phyloP scores from a whole-genome alignment of 1,139 yeast species.

The Lodderomyces orthopsilosis region DNA sequence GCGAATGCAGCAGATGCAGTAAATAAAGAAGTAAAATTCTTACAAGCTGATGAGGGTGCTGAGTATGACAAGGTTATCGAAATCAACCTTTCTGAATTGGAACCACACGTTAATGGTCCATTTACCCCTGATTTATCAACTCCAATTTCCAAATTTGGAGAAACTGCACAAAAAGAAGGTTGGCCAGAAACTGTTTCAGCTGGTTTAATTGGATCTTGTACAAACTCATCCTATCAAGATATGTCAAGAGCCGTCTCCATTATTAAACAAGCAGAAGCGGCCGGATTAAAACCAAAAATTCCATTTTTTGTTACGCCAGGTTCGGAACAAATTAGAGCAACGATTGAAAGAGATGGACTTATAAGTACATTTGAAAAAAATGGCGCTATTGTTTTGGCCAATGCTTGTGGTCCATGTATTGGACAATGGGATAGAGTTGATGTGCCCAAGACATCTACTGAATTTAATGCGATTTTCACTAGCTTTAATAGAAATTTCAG shows the following conservation, averaged over 20 bases:
- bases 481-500: conserved; percentile 96
- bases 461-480: conserved; percentile 81
- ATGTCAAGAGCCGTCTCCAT: conserved; percentile 93
- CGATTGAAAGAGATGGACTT: conserved; percentile 92
- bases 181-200: conserved; percentile 86
- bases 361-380: conserved; percentile 73
- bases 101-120: conserved; percentile 92
- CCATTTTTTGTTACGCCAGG: conserved; percentile 97
- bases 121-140: conserved; percentile 94
- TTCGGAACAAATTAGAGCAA: conserved; percentile 97
- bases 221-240: conserved; percentile 96
- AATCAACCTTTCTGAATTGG: conserved; percentile 69
- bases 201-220: conserved; percentile 96
- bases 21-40: conserved; percentile 55
- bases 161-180: conserved; percentile 58
- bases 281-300: conserved; percentile 86
- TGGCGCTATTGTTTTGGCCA: conserved; percentile 90
- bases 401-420: conserved; percentile 99
- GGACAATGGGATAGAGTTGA: conserved; percentile 95
- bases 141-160: conserved; percentile 70
- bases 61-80: conserved; percentile 83
- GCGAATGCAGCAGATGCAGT: conserved; percentile 77
- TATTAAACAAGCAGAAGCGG: conserved; percentile 77
- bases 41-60: conserved; percentile 78
- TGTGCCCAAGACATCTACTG: conserved; percentile 62